These are phyloP conservation scores for Dactylellina parvicollis DNA, from an alignment of 2,329 filamentous ascomycete genomes.

Conservation along the genomic window DNA sequence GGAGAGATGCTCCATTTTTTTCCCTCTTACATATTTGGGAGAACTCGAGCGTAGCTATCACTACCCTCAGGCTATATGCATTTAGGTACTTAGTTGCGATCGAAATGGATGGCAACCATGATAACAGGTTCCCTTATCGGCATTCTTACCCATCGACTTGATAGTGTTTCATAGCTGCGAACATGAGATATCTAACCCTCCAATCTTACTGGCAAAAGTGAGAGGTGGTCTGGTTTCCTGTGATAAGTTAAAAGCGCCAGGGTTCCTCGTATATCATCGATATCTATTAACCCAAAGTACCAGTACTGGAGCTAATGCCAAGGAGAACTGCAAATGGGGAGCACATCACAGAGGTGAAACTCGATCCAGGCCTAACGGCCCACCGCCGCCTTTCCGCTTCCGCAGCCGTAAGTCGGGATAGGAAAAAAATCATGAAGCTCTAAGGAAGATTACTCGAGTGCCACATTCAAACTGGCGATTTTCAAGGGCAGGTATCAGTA, in stretches of 20 bases:
- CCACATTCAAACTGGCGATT: slow-evolving; percentile 35
- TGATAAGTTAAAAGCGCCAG: slow-evolving; percentile 9
- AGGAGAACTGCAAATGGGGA: slow-evolving; percentile 23
- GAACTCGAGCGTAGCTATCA: too few relatives aligned
- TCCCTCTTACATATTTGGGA: too few relatives aligned
- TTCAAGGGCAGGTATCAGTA: slow-evolving; percentile 38
- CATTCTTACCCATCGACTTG: neutral
- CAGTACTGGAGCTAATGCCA: slow-evolving; percentile 29
- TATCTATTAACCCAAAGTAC: slow-evolving; percentile 38
- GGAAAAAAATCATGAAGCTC: slow-evolving; percentile 30
- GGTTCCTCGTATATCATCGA: slow-evolving; percentile 32
- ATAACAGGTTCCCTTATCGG: neutral
- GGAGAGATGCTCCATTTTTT: neutral
- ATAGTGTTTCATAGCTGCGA: neutral
- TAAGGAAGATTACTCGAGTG: slow-evolving; percentile 21
- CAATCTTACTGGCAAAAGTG: neutral
- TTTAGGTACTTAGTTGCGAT: too few relatives aligned
- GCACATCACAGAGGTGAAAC: slow-evolving; percentile 53
- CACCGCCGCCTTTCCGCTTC: slow-evolving; percentile 54
- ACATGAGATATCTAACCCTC: neutral
- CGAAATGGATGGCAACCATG: neutral
- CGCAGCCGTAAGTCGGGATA: slow-evolving; percentile 48
- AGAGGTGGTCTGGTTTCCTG: slow-evolving; percentile 9
- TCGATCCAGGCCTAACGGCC: slow-evolving; percentile 33
- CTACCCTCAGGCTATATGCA: too few relatives aligned